Percentiles rank a stretch among this genome's conserved stretches.
Evolutionary conservation across 2,329 filamentous ascomycete genomes (phyloP).

Genomic region (Calonectria hawksworthii): DNA sequence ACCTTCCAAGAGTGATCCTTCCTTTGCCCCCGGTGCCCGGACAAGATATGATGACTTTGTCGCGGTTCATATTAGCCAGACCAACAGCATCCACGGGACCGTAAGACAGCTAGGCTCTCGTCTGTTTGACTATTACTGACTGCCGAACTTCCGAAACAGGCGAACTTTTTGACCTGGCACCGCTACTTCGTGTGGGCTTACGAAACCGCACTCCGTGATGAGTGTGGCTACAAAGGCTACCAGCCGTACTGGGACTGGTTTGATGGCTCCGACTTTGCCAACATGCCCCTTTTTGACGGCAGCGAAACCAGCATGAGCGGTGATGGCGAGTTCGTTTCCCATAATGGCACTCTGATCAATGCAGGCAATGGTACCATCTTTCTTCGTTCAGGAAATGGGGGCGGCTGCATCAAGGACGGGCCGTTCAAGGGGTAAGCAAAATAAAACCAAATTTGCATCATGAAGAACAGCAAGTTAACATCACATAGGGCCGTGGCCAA

Average conservation of each 20-base stretch:
- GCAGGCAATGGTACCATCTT: not conserved
- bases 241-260: slow-evolving; percentile 66
- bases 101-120: not conserved
- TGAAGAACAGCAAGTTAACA: not conserved
- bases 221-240: slow-evolving; percentile 50
- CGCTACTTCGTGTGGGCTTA: slow-evolving; percentile 44
- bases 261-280: slow-evolving; percentile 57
- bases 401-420: not conserved
- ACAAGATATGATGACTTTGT: slow-evolving; percentile 64
- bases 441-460: not conserved
- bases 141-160: too few relatives aligned
- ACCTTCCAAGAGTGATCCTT: slow-evolving; percentile 48
- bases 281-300: slow-evolving; percentile 67
- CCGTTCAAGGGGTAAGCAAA: not conserved
- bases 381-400: not conserved
- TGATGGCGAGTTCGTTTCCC: slow-evolving; percentile 51
- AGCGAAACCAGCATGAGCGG: slow-evolving; percentile 60
- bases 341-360: not conserved
- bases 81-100: slow-evolving; percentile 56
- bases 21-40: slow-evolving; percentile 55
- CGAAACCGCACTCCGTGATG: slow-evolving; percentile 43
- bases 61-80: slow-evolving; percentile 62
- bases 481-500: not conserved
- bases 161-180: slow-evolving; percentile 44
- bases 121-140: too few relatives aligned